Conservation (phyloP, 2,329 filamentous ascomycete genomes). For the Trichoderma sp. region DNA sequence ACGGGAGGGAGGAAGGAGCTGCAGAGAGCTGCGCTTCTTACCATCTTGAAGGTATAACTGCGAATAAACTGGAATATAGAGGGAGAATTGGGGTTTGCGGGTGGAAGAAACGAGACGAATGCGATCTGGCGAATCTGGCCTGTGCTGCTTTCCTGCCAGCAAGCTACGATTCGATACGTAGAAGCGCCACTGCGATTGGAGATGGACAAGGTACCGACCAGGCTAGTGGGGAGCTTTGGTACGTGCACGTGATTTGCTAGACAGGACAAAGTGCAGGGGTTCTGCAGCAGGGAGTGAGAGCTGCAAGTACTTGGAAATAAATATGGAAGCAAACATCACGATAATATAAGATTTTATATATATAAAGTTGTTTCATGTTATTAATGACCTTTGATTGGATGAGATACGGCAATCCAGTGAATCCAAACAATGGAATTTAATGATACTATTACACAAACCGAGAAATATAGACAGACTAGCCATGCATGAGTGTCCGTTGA, state of each 20-base stretch:
- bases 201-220: neutral
- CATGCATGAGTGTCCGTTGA: neutral
- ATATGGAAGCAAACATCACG: neutral
- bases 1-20: neutral
- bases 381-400: neutral
- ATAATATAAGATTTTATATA: neutral
- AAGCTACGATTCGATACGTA: conserved; percentile 6
- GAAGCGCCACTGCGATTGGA: neutral
- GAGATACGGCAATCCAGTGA: neutral
- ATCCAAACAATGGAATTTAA: neutral
- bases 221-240: neutral
- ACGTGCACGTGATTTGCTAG: conserved; percentile 1
- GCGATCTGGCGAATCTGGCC: conserved; percentile 15
- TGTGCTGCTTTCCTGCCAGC: conserved; percentile 16
- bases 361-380: neutral
- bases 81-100: neutral
- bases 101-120: neutral
- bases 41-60: conserved; percentile 20
- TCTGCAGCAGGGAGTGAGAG: neutral
- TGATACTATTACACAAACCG: neutral
- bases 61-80: neutral
- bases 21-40: conserved; percentile 13
- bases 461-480: neutral
- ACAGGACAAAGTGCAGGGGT: neutral
- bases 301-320: neutral